Percentiles rank a stretch among this genome's conserved stretches.
Evolutionary conservation across 768 basidiomycete genomes (phyloP).

Genomic region (Russula brevipes): DNA sequence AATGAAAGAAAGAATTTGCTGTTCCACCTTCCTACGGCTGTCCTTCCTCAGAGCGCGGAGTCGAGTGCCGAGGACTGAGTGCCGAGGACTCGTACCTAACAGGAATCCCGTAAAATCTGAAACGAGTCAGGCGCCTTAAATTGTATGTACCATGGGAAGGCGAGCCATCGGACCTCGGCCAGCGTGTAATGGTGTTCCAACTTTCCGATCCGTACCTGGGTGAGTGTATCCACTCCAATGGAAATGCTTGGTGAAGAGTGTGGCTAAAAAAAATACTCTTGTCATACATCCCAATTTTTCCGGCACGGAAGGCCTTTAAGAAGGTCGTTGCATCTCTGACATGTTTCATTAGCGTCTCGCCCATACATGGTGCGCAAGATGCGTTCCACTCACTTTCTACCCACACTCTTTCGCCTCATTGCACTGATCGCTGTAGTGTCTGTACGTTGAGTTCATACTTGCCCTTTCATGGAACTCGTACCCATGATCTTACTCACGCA

Average conservation of each 20-base stretch:
- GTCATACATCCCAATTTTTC: neutral
- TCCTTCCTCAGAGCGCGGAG: constrained; percentile 5
- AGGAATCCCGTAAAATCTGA: constrained; percentile 6
- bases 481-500: neutral
- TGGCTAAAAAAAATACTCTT: neutral
- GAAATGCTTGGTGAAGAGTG: neutral
- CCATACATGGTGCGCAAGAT: constrained; percentile 11
- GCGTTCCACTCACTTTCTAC: constrained; percentile 1
- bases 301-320: constrained; percentile 7
- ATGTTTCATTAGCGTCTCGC: neutral
- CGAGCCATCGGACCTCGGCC: constrained; percentile 1
- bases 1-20: neutral
- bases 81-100: constrained; percentile 1
- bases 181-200: neutral
- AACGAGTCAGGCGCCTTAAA: neutral
- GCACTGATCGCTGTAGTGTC: neutral
- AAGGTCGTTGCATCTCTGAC: neutral
- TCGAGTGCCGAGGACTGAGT: neutral
- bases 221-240: neutral
- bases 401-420: constrained; percentile 1
- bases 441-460: neutral
- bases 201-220: constrained; percentile 7
- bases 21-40: neutral
- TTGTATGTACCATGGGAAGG: constrained; percentile 7
- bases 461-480: neutral